These are phyloP conservation scores for Cystofilobasidium capitatum DNA, from an alignment of 768 basidiomycete genomes.

Conservation along the genomic window DNA sequence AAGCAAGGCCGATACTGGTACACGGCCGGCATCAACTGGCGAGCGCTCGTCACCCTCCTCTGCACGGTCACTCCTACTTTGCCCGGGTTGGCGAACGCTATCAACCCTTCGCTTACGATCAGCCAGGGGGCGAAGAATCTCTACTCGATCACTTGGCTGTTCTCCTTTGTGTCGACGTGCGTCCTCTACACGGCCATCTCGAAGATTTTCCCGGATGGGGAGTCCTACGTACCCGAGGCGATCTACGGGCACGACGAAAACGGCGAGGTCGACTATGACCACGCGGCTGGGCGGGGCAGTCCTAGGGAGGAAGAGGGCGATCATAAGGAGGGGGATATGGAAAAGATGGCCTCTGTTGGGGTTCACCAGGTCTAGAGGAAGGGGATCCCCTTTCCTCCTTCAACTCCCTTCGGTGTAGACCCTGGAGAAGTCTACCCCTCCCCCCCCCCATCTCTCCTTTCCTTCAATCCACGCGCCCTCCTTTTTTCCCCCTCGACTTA, in stretches of 20 bases:
- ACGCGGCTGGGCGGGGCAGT: neutral
- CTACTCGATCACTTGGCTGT: conserved; percentile 64
- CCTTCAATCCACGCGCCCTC: too few relatives aligned
- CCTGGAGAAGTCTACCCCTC: too few relatives aligned
- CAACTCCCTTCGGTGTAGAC: too few relatives aligned
- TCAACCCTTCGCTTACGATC: conserved; percentile 56
- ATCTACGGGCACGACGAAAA: conserved; percentile 26
- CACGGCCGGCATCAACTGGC: conserved; percentile 69
- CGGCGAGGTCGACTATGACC: neutral
- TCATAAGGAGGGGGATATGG: neutral
- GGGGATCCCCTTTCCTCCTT: too few relatives aligned
- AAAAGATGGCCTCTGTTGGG: neutral
- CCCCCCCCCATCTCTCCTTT: too few relatives aligned
- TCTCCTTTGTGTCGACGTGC: conserved; percentile 35
- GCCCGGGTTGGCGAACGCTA: conserved; percentile 66
- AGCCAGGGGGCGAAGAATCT: conserved; percentile 48
- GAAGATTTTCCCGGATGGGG: conserved; percentile 41
- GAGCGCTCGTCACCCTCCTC: conserved; percentile 60
- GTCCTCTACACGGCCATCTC: conserved; percentile 32
- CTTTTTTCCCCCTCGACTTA: too few relatives aligned
- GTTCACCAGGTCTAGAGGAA: neutral
- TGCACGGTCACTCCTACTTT: conserved; percentile 40
- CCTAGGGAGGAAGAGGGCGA: too few relatives aligned
- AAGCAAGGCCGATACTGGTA: conserved; percentile 68
- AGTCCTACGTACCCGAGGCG: conserved; percentile 39